Evolutionary conservation across 768 basidiomycete genomes (phyloP), one percentile per base, ranked within the genome.

Genomic region (Suillus tomentosus): DNA sequence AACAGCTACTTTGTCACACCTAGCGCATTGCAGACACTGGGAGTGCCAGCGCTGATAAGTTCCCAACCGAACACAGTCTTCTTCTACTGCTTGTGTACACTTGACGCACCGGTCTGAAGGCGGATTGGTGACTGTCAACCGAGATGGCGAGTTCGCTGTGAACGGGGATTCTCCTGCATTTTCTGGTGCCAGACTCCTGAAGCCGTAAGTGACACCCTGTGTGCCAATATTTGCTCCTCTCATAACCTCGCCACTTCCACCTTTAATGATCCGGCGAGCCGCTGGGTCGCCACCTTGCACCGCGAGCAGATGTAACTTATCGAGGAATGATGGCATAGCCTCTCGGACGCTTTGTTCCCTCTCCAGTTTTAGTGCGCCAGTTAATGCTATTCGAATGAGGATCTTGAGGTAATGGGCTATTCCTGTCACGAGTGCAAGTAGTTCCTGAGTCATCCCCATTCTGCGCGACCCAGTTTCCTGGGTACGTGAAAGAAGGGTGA

Each of bases 331-430:
- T 6, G 88, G 80, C 85, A 99, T 92, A 1, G 95, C 95, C 64
- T 91, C 89, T 50, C 85, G 81, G 55, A 92, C 87, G 63, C 84
- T 85, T 71, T 93, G 87, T 72, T 99, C 97, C 64, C 95, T 84
- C 78, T 99, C 97, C 39, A 99, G 84, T 78, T 95, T 98, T 65
- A 99, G 84, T 5, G 95, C 94, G 7, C 95, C 96, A 0, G 97
- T 98, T 54, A 99, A 82, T 3, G 97, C 95, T 66, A 99, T 99
- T 59, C 97, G 91, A 67, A 99, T 99, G 61, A 99, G 87, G 78
- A 99, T 99, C 81, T 99, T 99, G 73, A 99, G 89, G 78, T 99
- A 99, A 78, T 99, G 97, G 6, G 97, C 97, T 42, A 99, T 84
- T n/a, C 97, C 96, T 0, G 97, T 99, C 67, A 99, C 97, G 56